Evolutionary conservation across 768 basidiomycete species (phyloP), one percentile per base, ranked within the genome.

Genomic region (Amanita pseudoporphyria): DNA sequence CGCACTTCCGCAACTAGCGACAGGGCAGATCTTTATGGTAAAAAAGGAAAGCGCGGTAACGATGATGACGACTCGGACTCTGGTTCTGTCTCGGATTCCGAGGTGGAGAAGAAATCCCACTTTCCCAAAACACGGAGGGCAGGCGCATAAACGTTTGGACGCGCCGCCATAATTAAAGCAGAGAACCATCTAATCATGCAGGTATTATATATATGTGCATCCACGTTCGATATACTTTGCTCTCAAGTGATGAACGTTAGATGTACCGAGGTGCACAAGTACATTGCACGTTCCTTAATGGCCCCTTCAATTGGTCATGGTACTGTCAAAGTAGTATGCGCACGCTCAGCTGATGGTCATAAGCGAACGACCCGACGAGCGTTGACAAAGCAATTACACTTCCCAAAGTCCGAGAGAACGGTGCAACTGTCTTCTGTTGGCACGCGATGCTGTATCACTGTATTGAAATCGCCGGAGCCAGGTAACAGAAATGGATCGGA

Each of bases 91-190:
- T 73, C 76, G 3, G 73, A 73, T 33, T 69, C 71, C 0, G 73
- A 66, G 35, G 63, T 55, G 35, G 58, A 60, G 37, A 56, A 59
- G 21, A 57, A 52, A 37, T 80, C 74, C n/a, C 84, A 85, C 60
- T 84, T 87, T 50, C 84, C 84, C 26, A 69, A 63, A 53, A 68
- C 68, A 9, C 71, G 78, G 49, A 67, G 71, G 51, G 84, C 84
- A 33, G 81, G 81, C 1, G 62, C 57, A 33, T 45, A 30, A 45
- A 33, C 22, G 21, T 22, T 28, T 28, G 26, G 26, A 28, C 26
- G n/a, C n/a, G n/a, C 26, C 26, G 7, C 26, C 26, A 28, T 28
- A 4, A 28, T 28, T 28, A 7, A 28, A 28, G 26, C 26, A 7
- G 26, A 28, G 26, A 28, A 28, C 3, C 26, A 28, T 28, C 7